Percentiles rank a stretch among this genome's conserved stretches.
phyloP scores from a whole-genome alignment of 805 yeast species.

The Starmerella vaccinii region DNA sequence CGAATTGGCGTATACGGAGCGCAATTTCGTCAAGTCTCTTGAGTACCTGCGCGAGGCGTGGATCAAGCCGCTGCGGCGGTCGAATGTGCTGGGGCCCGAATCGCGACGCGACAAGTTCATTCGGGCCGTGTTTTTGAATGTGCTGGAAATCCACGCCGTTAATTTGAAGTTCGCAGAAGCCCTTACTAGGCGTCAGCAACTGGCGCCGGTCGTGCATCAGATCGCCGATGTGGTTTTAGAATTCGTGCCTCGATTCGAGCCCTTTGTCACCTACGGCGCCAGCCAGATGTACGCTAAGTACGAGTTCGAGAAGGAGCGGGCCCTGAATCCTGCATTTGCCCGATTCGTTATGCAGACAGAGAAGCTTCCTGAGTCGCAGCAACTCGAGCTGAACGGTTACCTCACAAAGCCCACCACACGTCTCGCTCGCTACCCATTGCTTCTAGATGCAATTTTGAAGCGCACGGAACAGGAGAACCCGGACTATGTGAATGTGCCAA shows the following conservation, averaged over 20 bases:
- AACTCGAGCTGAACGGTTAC: conserved; percentile 85
- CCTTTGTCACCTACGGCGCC: conserved; percentile 87
- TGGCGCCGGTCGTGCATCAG: conserved; percentile 70
- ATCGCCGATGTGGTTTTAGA: conserved; percentile 83
- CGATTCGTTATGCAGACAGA: conserved; percentile 86
- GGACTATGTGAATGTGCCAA: conserved; percentile 56
- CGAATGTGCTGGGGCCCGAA: conserved; percentile 79
- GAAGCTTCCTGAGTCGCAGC: conserved; percentile 71
- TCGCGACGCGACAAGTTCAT: conserved; percentile 84
- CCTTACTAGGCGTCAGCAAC: conserved; percentile 73
- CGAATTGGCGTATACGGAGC: conserved; percentile 86
- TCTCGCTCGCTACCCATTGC: conserved; percentile 85
- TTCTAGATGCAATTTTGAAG: conserved; percentile 72
- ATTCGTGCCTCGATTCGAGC: conserved; percentile 76
- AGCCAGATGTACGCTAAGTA: conserved; percentile 91
- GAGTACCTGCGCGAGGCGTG: conserved; percentile 90
- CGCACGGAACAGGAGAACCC: conserved; percentile 66
- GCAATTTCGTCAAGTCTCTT: conserved; percentile 88
- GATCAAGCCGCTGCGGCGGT: conserved; percentile 79
- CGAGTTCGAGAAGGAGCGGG: conserved; percentile 87
- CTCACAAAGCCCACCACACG: conserved; percentile 91
- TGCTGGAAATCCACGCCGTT: conserved; percentile 72
- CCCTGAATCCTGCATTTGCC: conserved; percentile 83
- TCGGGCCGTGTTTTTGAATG: conserved; percentile 82
- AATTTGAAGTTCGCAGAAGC: conserved; percentile 83